Base-by-base conservation (phyloP, 306 rosid species). In the Cucurbita argyrosperma region DNA sequence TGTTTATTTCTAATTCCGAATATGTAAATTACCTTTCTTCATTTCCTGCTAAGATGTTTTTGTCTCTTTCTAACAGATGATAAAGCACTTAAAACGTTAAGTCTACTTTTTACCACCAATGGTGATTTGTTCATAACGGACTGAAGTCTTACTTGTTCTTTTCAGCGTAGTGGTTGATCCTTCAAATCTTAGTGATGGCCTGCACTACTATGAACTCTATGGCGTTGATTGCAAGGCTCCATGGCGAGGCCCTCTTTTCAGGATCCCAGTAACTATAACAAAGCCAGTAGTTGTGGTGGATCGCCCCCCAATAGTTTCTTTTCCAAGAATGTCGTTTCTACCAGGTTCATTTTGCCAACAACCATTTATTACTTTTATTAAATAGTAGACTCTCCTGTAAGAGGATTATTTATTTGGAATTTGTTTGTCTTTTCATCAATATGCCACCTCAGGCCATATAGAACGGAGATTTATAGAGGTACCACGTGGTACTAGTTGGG, bases 181-280 rank as follows among this genome's bases (percentile, higher is more conserved):
- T 68, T 82, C 87, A 71, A 84, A 79, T 79, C 91, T 94, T 63
- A 55, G 85, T 64, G 91, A 89, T 76, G 97, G 98, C 72, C 87
- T 94, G 78, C 98, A 94, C 84, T 94, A 87, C 79, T 87, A 77
- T 78, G 98, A 94, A 87, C 82, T 94, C 73, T 86, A 80, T 82
- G 98, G 95, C 50, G 70, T 90, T 81, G 96, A 94, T 75, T 90
- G 92, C 87, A 94, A 94, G 74, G 96, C 96, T 78, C 96, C 97
- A 70, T 88, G 97, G 96, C 96, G 95, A 14, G 98, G 98, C n/a
- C 97, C 98, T 58, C 87, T 94, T 43, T 94, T 94, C 84, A 86
- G 96, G 85, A 83, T 94, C 76, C 98, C 98, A 9, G 80, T 94
- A 65, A 94, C 96, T 60, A 84, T 94, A 80, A 89, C 92, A 72